Evolutionary conservation across 495 filamentous ascomycete genomes (phyloP).

Genomic region (Tuber aestivum): DNA sequence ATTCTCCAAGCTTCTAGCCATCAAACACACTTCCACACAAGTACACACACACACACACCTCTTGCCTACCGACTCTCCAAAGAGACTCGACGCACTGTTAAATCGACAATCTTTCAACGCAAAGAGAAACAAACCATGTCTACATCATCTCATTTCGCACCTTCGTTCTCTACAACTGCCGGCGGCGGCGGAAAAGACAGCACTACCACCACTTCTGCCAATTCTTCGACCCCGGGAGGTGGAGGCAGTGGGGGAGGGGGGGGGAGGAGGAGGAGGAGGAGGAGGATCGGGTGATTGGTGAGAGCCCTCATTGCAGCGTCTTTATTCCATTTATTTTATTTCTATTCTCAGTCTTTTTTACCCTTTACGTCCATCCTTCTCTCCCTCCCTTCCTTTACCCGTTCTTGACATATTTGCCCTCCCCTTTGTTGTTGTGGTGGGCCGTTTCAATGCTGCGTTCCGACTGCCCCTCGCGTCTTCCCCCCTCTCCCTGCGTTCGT

Average conservation of each 20-base stretch:
- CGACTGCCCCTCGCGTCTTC: constrained; percentile 13
- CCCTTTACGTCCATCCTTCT: background rate
- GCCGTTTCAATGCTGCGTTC: background rate
- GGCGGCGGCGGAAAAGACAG: constrained; percentile 16
- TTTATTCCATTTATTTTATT: constrained; percentile 18
- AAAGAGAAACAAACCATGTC: constrained; percentile 32
- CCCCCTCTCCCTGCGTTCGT: constrained; percentile 7
- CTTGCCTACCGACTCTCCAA: background rate
- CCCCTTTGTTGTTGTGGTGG: constrained; percentile 8
- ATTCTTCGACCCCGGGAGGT: constrained; percentile 13
- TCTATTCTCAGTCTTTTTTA: constrained; percentile 6
- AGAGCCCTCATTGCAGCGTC: constrained; percentile 9
- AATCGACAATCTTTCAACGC: background rate
- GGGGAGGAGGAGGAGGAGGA: constrained; percentile 22
- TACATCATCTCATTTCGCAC: constrained; percentile 34
- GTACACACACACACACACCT: background rate
- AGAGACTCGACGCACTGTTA: constrained; percentile 1
- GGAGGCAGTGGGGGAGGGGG: constrained; percentile 24
- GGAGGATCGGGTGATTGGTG: constrained; percentile 31
- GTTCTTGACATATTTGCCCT: constrained; percentile 4
- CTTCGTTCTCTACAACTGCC: constrained; percentile 31
- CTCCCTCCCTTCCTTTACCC: background rate
- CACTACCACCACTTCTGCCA: constrained; percentile 20
- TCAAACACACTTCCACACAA: background rate
- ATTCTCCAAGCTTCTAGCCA: background rate